These are phyloP conservation scores for Lycium ferocissimum DNA, from an alignment of 257 asterid species.

Conservation along the genomic window DNA sequence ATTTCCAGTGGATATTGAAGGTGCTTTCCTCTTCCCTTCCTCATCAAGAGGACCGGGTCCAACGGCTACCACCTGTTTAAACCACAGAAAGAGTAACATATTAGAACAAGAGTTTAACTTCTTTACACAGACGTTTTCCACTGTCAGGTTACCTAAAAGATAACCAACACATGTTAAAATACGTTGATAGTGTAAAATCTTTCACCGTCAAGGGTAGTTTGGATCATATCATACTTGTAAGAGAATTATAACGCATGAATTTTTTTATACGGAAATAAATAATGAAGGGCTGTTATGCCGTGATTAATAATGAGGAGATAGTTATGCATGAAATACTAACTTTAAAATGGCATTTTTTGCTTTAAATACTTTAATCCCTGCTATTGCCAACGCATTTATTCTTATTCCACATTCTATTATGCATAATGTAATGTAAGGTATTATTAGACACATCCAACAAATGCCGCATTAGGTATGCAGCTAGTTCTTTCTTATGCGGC, in stretches of 20 bases:
- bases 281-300: no score
- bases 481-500: not conserved
- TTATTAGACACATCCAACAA: not conserved
- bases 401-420: not conserved
- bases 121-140: not conserved
- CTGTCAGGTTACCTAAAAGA: not conserved
- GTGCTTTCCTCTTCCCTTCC: slow-evolving; percentile 80
- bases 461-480: not conserved
- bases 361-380: no score
- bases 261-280: no score
- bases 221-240: no score
- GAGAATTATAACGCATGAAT: no score
- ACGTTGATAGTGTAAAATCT: no score
- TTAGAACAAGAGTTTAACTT: not conserved
- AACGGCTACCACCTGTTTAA: slow-evolving; percentile 71
- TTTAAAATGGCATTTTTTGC: not conserved
- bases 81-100: not conserved
- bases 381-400: not conserved
- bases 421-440: no score
- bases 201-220: no score
- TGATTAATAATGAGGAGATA: no score
- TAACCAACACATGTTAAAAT: no score
- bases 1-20: slow-evolving; percentile 73
- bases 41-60: slow-evolving; percentile 89
- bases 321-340: no score